Evolutionary conservation across 2,329 filamentous ascomycete genomes (phyloP), one percentile per base, ranked within the genome.

Genomic region (Aplosporella prunicola): DNA sequence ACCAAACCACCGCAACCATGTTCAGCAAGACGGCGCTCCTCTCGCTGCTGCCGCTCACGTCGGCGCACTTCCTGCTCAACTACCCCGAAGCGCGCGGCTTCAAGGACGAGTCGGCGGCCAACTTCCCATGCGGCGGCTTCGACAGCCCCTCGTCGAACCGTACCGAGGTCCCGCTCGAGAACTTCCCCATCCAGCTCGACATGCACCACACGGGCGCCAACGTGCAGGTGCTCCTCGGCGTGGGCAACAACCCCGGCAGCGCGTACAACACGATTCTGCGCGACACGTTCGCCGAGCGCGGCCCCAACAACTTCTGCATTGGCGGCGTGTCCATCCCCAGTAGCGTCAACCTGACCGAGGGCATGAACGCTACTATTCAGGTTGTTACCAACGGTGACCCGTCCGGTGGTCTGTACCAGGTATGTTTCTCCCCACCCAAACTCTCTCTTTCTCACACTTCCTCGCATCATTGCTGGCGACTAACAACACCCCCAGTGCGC

Each of bases 181-280:
- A 61, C 23, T 65, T 68, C 32, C 67, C 71, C 7, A 57, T 77
- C 27, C 64, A 68, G 39, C 46, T 75, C 39, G 59, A 66, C 23
- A 61, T 74, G 52, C 67, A 68, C 41, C 71, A 76, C 49, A 59
- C 64, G 9, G 62, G 66, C 43, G 63, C 68, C 20, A 67, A 68
- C 30, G 47, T 74, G n/a, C 64, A 69, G 41, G 62, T 76, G 23
- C 66, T 74, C 23, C 51, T 77, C 33, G 67, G 66, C 18, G 52
- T 76, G 11, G 71, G 71, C 24, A 62, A 62, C 35, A 56, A 72
- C 38, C 67, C 68, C 1, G 64, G 64, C 30, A 68, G 67, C 50
- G 76, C 74, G 57, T 87, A 79, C 69, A 85, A 81, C 66, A 69
- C 80, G 57, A 73, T 77, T 22, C 66, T 86, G 18, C 71, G 76